Percentiles rank a stretch among this genome's conserved stretches.
phyloP scores from a whole-genome alignment of 2,329 filamentous ascomycete genomes.

The Fusarium scirpi region DNA sequence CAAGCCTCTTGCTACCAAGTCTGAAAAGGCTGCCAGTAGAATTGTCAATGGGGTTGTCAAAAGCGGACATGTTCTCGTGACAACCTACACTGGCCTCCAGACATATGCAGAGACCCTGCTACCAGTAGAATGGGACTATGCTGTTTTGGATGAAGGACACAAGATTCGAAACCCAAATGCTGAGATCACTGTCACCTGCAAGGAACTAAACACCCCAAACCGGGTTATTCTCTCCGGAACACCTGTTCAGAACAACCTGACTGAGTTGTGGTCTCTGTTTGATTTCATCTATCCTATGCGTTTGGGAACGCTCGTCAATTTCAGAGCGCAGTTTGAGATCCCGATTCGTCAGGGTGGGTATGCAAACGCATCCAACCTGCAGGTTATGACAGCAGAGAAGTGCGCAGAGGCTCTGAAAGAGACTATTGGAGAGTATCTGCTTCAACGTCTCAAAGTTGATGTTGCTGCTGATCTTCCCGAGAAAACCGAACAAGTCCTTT shows the following conservation, averaged over 20 bases:
- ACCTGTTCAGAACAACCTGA: slow-evolving; percentile 96
- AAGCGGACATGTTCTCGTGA: slow-evolving; percentile 92
- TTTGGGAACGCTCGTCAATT: slow-evolving; percentile 89
- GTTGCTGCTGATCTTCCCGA: slow-evolving; percentile 93
- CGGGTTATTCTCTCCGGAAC: slow-evolving; percentile 95
- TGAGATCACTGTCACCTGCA: slow-evolving; percentile 93
- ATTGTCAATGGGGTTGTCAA: slow-evolving; percentile 85
- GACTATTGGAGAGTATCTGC: slow-evolving; percentile 89
- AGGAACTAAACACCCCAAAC: slow-evolving; percentile 90
- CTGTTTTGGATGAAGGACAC: slow-evolving; percentile 95
- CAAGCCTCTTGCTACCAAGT: slow-evolving; percentile 51
- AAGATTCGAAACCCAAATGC: slow-evolving; percentile 98
- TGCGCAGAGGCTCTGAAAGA: slow-evolving; percentile 95
- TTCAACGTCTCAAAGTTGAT: slow-evolving; percentile 93
- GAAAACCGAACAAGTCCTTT: slow-evolving; percentile 95
- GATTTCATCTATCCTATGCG: slow-evolving; percentile 99
- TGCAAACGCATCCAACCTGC: slow-evolving; percentile 91
- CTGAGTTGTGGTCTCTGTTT: slow-evolving; percentile 96
- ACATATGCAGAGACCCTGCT: slow-evolving; percentile 88
- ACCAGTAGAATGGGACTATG: slow-evolving; percentile 89
- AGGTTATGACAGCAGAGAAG: slow-evolving; percentile 93
- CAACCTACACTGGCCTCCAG: slow-evolving; percentile 95
- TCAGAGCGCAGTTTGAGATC: slow-evolving; percentile 91
- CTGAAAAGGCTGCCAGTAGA: slow-evolving; percentile 73
- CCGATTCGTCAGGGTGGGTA: slow-evolving; percentile 95